Conservation (phyloP, 176 grass and related monocot genomes). For the Pontederia paniculata region DNA sequence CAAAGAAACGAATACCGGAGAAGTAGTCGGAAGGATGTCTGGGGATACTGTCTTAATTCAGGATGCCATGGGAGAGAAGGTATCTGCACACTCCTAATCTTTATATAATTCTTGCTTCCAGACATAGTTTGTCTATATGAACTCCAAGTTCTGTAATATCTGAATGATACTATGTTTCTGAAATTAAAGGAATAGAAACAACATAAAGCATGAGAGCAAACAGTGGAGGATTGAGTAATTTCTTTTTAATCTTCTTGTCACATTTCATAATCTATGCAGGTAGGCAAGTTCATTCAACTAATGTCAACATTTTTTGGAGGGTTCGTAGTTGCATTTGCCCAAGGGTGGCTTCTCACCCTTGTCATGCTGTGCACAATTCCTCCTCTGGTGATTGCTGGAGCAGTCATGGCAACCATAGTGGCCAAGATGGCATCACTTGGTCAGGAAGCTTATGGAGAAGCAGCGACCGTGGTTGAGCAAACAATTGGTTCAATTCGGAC, state of each 20-base stretch:
- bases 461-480: constrained; percentile 72
- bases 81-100: constrained; percentile 1
- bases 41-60: constrained; percentile 97
- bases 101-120: neutral
- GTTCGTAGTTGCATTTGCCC: constrained; percentile 87
- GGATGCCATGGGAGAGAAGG: constrained; percentile 99
- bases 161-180: too few relatives aligned
- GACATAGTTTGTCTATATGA: neutral
- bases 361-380: constrained; percentile 88
- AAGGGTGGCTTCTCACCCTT: constrained; percentile 90
- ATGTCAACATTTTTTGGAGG: constrained; percentile 81
- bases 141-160: neutral
- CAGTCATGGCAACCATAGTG: constrained; percentile 81
- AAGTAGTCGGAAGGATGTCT: constrained; percentile 92
- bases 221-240: too few relatives aligned
- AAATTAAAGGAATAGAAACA: too few relatives aligned
- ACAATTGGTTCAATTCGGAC: constrained; percentile 92
- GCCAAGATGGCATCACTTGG: constrained; percentile 93
- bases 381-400: constrained; percentile 65
- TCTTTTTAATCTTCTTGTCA: neutral
- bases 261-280: constrained; percentile 21
- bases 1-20: constrained; percentile 83
- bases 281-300: constrained; percentile 92
- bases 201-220: too few relatives aligned
- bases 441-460: constrained; percentile 81